Evolutionary conservation across 2,329 filamentous ascomycete species (phyloP), one percentile per base, ranked within the genome.

Genomic region (Cadophora gregata): DNA sequence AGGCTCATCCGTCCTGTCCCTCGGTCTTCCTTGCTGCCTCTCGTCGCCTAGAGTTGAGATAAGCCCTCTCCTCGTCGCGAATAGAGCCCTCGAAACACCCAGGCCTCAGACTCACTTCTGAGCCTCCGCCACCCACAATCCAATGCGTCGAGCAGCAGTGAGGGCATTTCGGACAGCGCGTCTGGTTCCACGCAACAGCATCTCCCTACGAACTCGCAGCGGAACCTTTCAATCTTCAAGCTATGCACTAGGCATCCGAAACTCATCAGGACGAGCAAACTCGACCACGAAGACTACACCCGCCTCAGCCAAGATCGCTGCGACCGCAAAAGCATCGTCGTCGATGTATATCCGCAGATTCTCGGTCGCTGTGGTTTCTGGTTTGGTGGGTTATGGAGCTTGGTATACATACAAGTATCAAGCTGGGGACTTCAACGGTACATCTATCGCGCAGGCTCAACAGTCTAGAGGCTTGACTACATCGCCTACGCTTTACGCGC

Each of bases 331-430:
- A 64, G 56, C 36, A 77, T 68, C 72, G 77, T 80, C 73, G 79
- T 91, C 90, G 72, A 94, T 95, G 91, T 90, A 91, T 79, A 80
- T 90, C 76, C 89, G 91, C 70, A 85, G 88, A 72, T 83, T 91
- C 71, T 87, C 87, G 5, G 82, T 88, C 72, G 90, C 88, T 67
- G 78, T 93, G 67, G 84, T 90, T 66, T 90, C 91, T 69, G 87
- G 88, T 75, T 83, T 92, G 66, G 83, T 84, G 62, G 91, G 90
- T 72, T 92, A 90, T 80, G 90, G 90, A 70, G 90, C 90, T 71
- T 94, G 90, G 85, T 93, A 93, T 80, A 85, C 86, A 63, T 92
- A 91, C 80, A 86, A 85, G 76, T 83, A 78, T 68, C 55, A 67
- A 59, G 62, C 67, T 50, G 68, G 45, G 61, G 63, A 69, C 51